These are phyloP conservation scores for Cryptococcus maquisensis DNA, from an alignment of 1,284 basidiomycete species.

Conservation along the genomic window DNA sequence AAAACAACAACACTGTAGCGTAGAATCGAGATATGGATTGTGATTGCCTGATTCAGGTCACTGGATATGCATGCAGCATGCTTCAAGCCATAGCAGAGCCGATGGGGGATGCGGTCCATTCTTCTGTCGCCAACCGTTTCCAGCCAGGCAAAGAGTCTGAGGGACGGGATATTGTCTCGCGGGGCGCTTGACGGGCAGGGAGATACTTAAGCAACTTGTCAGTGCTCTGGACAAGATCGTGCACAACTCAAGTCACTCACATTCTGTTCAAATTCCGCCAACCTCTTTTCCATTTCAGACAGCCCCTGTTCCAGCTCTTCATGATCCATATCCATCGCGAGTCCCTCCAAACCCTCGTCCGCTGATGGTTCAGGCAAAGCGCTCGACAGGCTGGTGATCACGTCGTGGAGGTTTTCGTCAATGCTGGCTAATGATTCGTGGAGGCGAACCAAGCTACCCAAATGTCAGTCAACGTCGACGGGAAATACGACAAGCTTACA, in stretches of 20 bases:
- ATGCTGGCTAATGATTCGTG: background rate
- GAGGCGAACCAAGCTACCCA: background rate
- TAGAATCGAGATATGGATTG: too few species aligned
- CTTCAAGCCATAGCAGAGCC: background rate
- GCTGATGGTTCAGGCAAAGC: constrained; percentile 1
- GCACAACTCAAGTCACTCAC: constrained; percentile 3
- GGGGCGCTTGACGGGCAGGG: background rate
- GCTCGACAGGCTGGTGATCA: background rate
- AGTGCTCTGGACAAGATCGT: background rate
- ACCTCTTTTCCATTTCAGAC: constrained; percentile 21
- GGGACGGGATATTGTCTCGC: background rate
- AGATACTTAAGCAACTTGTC: background rate
- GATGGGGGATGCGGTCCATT: constrained; percentile 12
- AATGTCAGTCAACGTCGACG: background rate
- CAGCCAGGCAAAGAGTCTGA: constrained; percentile 5
- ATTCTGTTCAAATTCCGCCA: constrained; percentile 15
- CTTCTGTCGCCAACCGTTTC: constrained; percentile 7
- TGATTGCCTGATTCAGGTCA: too few species aligned
- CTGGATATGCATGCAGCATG: too few species aligned
- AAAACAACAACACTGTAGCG: too few species aligned
- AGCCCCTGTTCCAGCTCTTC: background rate
- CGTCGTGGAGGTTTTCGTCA: background rate
- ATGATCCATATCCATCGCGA: constrained; percentile 7
- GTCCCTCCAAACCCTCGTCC: constrained; percentile 4
- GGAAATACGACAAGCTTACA: constrained; percentile 10